A percentile compares a stretch with the other conserved stretches of the same genome.
Conservation (phyloP, 164 flowering plant genomes). For the Houttuynia cordata region DNA sequence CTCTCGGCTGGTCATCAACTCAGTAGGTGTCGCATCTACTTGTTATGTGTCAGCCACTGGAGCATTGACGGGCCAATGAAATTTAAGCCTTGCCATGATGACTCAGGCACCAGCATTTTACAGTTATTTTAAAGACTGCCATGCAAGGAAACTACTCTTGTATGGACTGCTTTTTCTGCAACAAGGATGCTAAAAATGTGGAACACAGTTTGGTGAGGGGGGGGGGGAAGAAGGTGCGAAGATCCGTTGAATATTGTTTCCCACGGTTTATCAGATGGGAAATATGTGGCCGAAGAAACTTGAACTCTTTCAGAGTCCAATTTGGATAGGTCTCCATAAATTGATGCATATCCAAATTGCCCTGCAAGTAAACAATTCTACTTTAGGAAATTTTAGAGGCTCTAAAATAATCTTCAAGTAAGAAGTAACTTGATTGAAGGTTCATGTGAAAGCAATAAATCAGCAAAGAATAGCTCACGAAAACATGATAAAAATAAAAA, state of each 20-base stretch:
- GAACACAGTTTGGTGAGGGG: slow-evolving; percentile 71
- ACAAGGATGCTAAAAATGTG: slow-evolving; percentile 56
- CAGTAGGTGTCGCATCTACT: too few relatives aligned
- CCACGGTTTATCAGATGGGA: slow-evolving; percentile 62
- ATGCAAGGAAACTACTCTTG: slow-evolving; percentile 13
- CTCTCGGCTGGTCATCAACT: too few relatives aligned
- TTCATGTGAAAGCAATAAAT: not conserved
- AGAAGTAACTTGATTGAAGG: not conserved
- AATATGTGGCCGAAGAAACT: slow-evolving; percentile 15
- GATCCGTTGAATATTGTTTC: slow-evolving; percentile 75
- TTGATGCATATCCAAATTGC: slow-evolving; percentile 48
- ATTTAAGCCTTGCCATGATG: too few relatives aligned
- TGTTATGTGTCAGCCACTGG: too few relatives aligned
- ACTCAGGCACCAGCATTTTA: too few relatives aligned
- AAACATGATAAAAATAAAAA: not conserved
- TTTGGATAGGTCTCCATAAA: slow-evolving; percentile 65
- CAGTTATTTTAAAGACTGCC: too few relatives aligned
- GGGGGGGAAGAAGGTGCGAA: slow-evolving; percentile 74
- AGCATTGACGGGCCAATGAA: too few relatives aligned
- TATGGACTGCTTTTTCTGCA: slow-evolving; percentile 41
- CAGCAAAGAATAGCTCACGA: not conserved
- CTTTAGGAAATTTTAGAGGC: too few relatives aligned
- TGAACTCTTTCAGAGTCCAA: slow-evolving; percentile 18
- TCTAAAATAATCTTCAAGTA: too few relatives aligned
- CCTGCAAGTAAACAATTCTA: slow-evolving; percentile 18